A percentile compares a stretch with the other conserved stretches of the same genome.
These are phyloP conservation scores for Hypoxylon sp. DNA, from an alignment of 2,329 filamentous ascomycete species.

Conservation along the genomic window DNA sequence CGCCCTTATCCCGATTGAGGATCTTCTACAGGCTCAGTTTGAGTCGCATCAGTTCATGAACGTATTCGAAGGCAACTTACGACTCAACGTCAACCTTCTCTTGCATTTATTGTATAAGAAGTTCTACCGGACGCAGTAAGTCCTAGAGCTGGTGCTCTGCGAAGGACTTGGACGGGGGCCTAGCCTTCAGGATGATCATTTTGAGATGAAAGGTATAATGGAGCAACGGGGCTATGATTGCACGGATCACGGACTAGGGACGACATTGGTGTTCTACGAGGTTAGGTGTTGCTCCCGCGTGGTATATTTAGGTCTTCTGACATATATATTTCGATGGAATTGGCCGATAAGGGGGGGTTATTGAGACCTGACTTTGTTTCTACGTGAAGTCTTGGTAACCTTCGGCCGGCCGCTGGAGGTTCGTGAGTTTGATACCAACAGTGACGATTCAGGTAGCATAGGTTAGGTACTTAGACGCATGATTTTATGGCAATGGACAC, in stretches of 20 bases:
- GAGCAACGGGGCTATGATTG: slow-evolving; percentile 35
- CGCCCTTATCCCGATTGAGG: slow-evolving; percentile 89
- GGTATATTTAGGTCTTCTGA: slow-evolving; percentile 22
- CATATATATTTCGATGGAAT: slow-evolving; percentile 28
- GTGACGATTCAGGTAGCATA: slow-evolving; percentile 42
- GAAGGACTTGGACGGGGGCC: not conserved
- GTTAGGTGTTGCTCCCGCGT: slow-evolving; percentile 28
- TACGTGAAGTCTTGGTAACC: slow-evolving; percentile 28
- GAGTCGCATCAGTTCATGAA: slow-evolving; percentile 97
- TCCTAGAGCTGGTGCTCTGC: slow-evolving; percentile 21
- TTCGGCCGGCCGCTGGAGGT: slow-evolving; percentile 21
- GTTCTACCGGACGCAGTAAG: slow-evolving; percentile 84
- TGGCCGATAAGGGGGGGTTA: slow-evolving; percentile 23
- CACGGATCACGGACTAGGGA: slow-evolving; percentile 42
- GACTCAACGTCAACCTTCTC: slow-evolving; percentile 95
- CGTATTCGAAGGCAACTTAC: slow-evolving; percentile 86
- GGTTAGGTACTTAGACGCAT: slow-evolving; percentile 40
- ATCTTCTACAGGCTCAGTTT: slow-evolving; percentile 95
- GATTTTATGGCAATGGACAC: slow-evolving; percentile 47
- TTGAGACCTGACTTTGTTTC: slow-evolving; percentile 26
- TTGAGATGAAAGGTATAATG: slow-evolving; percentile 26
- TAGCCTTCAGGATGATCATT: slow-evolving; percentile 18
- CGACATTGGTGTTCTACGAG: slow-evolving; percentile 44
- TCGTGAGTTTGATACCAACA: slow-evolving; percentile 32
- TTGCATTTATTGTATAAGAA: slow-evolving; percentile 99